Base-by-base conservation (phyloP, 352 stramenopile genomes). In the Pythium insidiosum region DNA sequence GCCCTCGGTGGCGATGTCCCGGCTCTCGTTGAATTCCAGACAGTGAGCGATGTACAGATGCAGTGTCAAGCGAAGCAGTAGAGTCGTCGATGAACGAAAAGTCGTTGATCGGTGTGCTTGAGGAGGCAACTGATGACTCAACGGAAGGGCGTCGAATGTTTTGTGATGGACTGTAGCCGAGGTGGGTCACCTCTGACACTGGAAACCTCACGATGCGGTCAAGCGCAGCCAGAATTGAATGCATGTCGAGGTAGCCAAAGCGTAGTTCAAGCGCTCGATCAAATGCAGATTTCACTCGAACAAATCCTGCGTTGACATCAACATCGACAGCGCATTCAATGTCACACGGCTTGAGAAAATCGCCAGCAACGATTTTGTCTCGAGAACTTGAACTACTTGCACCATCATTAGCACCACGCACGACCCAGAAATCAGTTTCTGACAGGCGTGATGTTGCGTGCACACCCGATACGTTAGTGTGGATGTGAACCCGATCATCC, bases 191-290 rank as follows among this genome's bases (percentile, higher is more conserved):
- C n/a, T n/a, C n/a, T n/a, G n/a, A n/a, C 13, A 38, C 43, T 37
- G 75, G 61, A 35, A 61, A 68, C 12, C 50, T 52, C 9, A 83
- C 38, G 13, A 84, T 82, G 41, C 74, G 65, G 26, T 85, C 67
- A 7, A 93, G 38, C 5, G 78, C 73, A 19, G 63, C 63, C 6
- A 80, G 53, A 7, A 85, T 60, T 4, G 78, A 85, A 40, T 66
- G 85, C 18, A 87, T 85, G 34, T 93, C 81, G 50, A 93, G 47
- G 42, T 93, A 93, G 1, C 81, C 81, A 30, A 90, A 93, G 7
- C 81, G 72, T 22, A 93, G 52, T 25, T 90, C 74, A 51, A 93
- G 72, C 20, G 89, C 69, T 5, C 73, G 69, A 46, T 93, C 71
- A 48, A 90, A 86, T 5, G 68, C 83, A 15, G 73, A 69, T 30